phyloP scores from a whole-genome alignment of 495 filamentous ascomycete species.

The Daldinia vernicosa region DNA sequence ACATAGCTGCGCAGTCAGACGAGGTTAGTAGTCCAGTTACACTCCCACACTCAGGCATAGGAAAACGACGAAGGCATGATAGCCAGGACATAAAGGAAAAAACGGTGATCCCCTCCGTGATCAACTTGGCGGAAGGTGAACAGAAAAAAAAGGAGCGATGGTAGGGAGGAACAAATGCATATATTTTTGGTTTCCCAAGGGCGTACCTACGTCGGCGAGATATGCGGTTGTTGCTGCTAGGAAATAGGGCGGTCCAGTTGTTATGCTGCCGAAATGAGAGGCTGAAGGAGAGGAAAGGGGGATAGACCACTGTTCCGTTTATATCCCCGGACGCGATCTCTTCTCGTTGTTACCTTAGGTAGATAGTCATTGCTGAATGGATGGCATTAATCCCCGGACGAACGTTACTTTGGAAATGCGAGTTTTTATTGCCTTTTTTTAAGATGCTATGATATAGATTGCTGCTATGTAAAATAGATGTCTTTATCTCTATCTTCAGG shows the following conservation, averaged over 20 bases:
- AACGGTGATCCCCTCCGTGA: not conserved
- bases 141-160: conserved; percentile 20
- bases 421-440: not conserved
- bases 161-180: conserved; percentile 28
- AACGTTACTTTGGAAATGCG: not conserved
- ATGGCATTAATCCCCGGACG: conserved; percentile 9
- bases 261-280: not conserved
- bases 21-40: conserved; percentile 12
- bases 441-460: not conserved
- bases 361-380: conserved; percentile 26
- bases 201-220: not conserved
- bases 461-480: not conserved
- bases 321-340: conserved; percentile 32
- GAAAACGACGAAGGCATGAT: conserved; percentile 12
- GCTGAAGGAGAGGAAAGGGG: conserved; percentile 16
- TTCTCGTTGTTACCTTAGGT: conserved; percentile 25
- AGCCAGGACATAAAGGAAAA: not conserved
- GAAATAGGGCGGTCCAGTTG: conserved; percentile 24
- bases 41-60: conserved; percentile 1
- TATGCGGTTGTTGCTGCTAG: conserved; percentile 4
- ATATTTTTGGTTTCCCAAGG: conserved; percentile 27
- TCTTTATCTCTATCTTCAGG: not conserved
- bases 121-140: conserved; percentile 6
- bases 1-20: conserved; percentile 1
- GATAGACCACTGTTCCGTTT: conserved; percentile 32